A percentile compares a stretch with the other conserved stretches of the same genome.
Evolutionary conservation across 768 basidiomycete species (phyloP).

Genomic region (Kwoniella heveanensis): DNA sequence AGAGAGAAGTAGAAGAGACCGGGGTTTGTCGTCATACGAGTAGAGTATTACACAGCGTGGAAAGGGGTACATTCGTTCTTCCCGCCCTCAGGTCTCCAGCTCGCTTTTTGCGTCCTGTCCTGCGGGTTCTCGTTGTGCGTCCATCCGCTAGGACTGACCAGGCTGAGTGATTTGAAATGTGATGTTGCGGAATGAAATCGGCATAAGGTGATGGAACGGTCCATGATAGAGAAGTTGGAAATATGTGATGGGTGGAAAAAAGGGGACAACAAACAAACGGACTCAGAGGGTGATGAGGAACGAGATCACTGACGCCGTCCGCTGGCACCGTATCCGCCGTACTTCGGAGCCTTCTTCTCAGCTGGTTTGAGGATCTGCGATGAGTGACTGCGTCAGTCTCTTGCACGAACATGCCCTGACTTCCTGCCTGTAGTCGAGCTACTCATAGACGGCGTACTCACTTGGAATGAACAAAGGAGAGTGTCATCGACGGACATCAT

Average conservation of each 20-base stretch:
- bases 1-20: neutral
- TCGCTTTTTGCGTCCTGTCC: neutral
- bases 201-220: neutral
- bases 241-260: constrained; percentile 7
- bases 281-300: constrained; percentile 49
- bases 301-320: constrained; percentile 58
- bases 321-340: constrained; percentile 53
- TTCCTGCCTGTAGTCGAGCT: no score
- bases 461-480: constrained; percentile 95
- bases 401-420: neutral
- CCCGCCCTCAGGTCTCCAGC: no score
- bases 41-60: constrained; percentile 1
- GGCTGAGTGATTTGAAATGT: no score
- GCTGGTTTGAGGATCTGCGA: constrained; percentile 93
- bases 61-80: neutral
- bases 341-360: constrained; percentile 88
- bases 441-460: constrained; percentile 55
- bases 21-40: neutral
- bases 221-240: neutral
- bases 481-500: constrained; percentile 99
- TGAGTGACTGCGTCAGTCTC: neutral
- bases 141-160: no score
- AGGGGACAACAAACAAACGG: constrained; percentile 67
- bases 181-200: neutral
- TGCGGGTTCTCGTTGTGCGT: neutral